Conservation (phyloP, 805 yeast species). For the Brettanomyces naardenensis region DNA sequence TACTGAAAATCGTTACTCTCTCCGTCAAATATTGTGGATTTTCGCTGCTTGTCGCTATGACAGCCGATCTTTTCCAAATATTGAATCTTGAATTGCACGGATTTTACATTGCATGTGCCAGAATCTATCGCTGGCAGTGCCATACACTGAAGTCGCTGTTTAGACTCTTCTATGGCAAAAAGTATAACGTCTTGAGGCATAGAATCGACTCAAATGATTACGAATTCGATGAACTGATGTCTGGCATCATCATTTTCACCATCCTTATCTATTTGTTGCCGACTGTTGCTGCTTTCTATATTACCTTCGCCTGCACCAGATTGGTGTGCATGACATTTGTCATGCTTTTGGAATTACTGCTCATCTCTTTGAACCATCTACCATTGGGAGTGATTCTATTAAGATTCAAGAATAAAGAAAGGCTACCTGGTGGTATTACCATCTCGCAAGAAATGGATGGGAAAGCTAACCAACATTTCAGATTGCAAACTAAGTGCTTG, state of each 20-base stretch:
- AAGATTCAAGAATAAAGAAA: constrained; percentile 68
- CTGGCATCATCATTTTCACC: constrained; percentile 86
- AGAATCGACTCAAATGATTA: constrained; percentile 82
- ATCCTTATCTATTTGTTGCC: constrained; percentile 74
- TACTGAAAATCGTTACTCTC: constrained; percentile 10
- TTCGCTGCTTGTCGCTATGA: constrained; percentile 58
- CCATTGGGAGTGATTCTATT: constrained; percentile 81
- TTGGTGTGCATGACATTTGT: constrained; percentile 39
- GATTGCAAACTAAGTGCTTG: constrained; percentile 20
- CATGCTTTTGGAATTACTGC: constrained; percentile 47
- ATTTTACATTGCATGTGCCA: constrained; percentile 73
- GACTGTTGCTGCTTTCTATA: constrained; percentile 78
- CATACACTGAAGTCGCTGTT: constrained; percentile 63
- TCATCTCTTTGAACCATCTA: constrained; percentile 68
- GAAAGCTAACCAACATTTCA: constrained; percentile 10
- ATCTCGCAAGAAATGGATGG: constrained; percentile 18
- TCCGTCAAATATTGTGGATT: constrained; percentile 39
- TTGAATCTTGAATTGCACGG: constrained; percentile 65
- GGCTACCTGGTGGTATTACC: constrained; percentile 46
- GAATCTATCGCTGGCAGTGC: constrained; percentile 70
- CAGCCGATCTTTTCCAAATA: constrained; percentile 56
- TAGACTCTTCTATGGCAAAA: constrained; percentile 82
- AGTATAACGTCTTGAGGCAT: constrained; percentile 72
- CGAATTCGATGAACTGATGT: constrained; percentile 75
- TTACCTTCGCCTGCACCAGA: constrained; percentile 58